phyloP scores from a whole-genome alignment of 108 stramenopile genomes.

The Fragilaria crotonensis region DNA sequence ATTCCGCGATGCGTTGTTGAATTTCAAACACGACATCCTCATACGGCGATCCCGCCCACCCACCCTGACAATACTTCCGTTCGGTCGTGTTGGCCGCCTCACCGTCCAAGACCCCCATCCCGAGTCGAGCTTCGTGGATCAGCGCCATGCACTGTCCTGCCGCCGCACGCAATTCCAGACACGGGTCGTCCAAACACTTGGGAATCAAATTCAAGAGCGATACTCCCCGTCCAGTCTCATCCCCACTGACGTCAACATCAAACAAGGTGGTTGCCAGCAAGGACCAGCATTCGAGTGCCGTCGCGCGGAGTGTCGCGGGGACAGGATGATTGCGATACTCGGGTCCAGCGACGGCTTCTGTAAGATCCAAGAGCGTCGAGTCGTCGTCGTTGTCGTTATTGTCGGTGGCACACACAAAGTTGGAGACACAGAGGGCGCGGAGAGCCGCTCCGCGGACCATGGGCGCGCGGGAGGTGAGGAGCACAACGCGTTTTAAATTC shows the following conservation, averaged over 20 bases:
- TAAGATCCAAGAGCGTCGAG: constrained; percentile 65
- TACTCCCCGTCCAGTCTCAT: constrained; percentile 55
- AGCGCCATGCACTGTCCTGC: constrained; percentile 75
- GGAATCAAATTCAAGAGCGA: constrained; percentile 40
- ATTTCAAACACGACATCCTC: constrained; percentile 75
- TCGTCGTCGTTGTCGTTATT: constrained; percentile 27
- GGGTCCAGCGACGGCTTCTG: constrained; percentile 40
- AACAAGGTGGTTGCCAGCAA: constrained; percentile 55
- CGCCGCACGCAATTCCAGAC: constrained; percentile 40
- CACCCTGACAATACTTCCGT: constrained; percentile 42
- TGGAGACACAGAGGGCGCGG: constrained; percentile 57
- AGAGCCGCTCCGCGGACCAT: constrained; percentile 68
- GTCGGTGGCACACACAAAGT: constrained; percentile 56
- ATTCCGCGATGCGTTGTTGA: constrained; percentile 56
- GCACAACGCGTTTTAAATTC: constrained; percentile 41
- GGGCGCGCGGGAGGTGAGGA: constrained; percentile 47
- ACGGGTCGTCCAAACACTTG: constrained; percentile 49
- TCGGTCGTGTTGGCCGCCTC: constrained; percentile 38
- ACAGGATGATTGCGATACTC: constrained; percentile 56
- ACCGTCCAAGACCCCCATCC: constrained; percentile 43
- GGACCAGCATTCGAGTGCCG: constrained; percentile 78
- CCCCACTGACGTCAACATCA: constrained; percentile 52
- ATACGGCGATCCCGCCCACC: constrained; percentile 80
- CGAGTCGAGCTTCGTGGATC: constrained; percentile 70
- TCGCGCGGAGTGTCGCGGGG: constrained; percentile 37